Conservation (phyloP, 352 stramenopile genomes). For the Globisporangium apiculatum region DNA sequence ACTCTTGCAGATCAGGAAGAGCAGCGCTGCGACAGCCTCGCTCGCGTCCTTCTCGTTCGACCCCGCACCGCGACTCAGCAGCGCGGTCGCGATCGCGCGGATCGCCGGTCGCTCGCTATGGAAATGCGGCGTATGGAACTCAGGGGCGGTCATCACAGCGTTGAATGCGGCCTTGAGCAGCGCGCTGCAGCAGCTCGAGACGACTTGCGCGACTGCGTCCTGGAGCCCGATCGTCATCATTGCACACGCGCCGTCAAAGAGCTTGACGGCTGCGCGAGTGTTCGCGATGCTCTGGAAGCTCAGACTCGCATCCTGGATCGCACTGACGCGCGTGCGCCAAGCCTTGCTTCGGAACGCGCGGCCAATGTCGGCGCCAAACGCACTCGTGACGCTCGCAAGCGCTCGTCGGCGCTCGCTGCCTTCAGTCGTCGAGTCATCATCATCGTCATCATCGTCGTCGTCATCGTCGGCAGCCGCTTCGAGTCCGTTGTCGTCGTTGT, state of each 20-base stretch:
- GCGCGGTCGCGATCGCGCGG: conserved; percentile 30
- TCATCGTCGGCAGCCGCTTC: conserved; percentile 17
- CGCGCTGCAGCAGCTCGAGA: conserved; percentile 44
- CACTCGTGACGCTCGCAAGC: conserved; percentile 25
- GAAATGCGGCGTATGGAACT: conserved; percentile 56
- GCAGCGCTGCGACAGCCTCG: conserved; percentile 58
- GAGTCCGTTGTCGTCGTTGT: conserved; percentile 16
- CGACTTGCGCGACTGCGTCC: conserved; percentile 63
- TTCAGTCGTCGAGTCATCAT: conserved; percentile 28
- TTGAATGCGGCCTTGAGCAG: conserved; percentile 61
- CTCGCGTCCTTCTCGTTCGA: conserved; percentile 79
- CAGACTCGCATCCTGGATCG: conserved; percentile 46
- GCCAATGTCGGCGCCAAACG: conserved; percentile 49
- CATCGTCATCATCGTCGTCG: conserved; percentile 20
- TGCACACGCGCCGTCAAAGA: conserved; percentile 58
- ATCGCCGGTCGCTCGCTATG: conserved; percentile 42
- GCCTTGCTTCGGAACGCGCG: conserved; percentile 41
- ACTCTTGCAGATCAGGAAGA: conserved; percentile 83
- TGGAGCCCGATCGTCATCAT: conserved; percentile 51
- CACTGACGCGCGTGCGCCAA: conserved; percentile 51
- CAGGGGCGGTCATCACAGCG: conserved; percentile 40
- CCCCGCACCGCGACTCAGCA: conserved; percentile 43
- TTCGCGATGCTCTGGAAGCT: conserved; percentile 37
- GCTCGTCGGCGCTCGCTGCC: conserved; percentile 2
- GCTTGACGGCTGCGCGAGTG: conserved; percentile 29